Conservation (phyloP, 495 filamentous ascomycete genomes). For the Aspergillus wentii region DNA sequence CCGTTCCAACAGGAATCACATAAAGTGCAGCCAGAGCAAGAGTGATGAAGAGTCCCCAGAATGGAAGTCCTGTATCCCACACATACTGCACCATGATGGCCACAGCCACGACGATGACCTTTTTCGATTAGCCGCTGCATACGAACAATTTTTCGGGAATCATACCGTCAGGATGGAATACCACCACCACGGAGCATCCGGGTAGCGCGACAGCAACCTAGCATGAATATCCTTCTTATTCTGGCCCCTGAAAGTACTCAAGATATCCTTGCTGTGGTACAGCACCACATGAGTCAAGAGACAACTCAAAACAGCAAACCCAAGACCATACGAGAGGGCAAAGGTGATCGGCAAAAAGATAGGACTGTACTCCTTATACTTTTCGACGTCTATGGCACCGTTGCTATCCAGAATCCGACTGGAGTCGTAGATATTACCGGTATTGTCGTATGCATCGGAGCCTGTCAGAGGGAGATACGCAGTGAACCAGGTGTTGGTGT, state of each 20-base stretch:
- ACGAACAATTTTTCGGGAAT: too few species aligned
- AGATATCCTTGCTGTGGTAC: conserved; percentile 15
- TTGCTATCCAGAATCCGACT: conserved; percentile 64
- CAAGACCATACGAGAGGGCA: conserved; percentile 69
- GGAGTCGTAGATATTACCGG: conserved; percentile 68
- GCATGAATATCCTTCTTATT: conserved; percentile 68
- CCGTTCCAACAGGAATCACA: conserved; percentile 78
- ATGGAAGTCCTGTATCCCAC: conserved; percentile 71
- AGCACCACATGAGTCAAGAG: conserved; percentile 12
- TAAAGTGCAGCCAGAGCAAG: conserved; percentile 64
- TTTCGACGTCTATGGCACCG: conserved; percentile 63
- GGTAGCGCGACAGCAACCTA: conserved; percentile 68
- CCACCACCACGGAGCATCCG: conserved; percentile 72
- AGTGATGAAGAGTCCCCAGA: too few species aligned
- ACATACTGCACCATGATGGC: conserved; percentile 82
- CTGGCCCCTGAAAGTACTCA: conserved; percentile 8
- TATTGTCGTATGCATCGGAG: conserved; percentile 70
- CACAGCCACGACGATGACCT: conserved; percentile 60
- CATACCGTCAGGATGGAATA: conserved; percentile 59
- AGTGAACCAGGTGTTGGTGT: conserved; percentile 67
- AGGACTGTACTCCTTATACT: conserved; percentile 69
- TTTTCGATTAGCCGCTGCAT: too few species aligned
- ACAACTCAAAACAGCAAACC: conserved; percentile 71
- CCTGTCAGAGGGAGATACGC: conserved; percentile 78
- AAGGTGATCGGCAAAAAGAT: conserved; percentile 78